These are phyloP conservation scores for Aureobasidium sp. DNA, from an alignment of 2,329 filamentous ascomycete genomes.

Conservation along the genomic window DNA sequence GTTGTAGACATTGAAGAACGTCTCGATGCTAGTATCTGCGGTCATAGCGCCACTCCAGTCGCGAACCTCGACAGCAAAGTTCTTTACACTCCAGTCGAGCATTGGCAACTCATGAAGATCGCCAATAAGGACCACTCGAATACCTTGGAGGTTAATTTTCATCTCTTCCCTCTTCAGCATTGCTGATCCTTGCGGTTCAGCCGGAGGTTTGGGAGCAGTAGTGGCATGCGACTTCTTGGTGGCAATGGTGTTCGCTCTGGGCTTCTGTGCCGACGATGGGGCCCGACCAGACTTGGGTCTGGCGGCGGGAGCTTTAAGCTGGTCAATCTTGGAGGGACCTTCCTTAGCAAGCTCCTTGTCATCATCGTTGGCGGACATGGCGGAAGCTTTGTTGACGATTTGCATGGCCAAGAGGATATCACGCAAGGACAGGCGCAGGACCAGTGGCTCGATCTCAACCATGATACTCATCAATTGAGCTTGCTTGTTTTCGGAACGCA, in stretches of 20 bases:
- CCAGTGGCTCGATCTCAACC: constrained; percentile 81
- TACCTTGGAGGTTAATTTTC: constrained; percentile 74
- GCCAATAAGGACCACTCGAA: constrained; percentile 88
- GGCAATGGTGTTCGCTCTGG: constrained; percentile 29
- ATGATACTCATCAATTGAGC: constrained; percentile 67
- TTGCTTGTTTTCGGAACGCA: constrained; percentile 49
- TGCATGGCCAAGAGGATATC: constrained; percentile 93
- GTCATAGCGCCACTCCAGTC: constrained; percentile 88
- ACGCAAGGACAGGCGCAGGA: constrained; percentile 79
- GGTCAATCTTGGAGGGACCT: constrained; percentile 46
- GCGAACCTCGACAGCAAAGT: constrained; percentile 72
- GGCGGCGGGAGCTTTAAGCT: constrained; percentile 36
- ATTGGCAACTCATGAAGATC: constrained; percentile 94
- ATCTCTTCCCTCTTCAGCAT: constrained; percentile 67
- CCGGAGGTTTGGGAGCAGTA: background rate
- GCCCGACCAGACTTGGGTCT: constrained; percentile 27
- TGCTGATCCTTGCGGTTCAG: constrained; percentile 34
- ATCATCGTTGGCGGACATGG: constrained; percentile 56
- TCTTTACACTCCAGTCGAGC: constrained; percentile 85
- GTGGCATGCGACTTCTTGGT: constrained; percentile 11
- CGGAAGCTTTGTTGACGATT: constrained; percentile 82
- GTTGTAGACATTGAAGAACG: constrained; percentile 96
- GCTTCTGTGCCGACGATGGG: constrained; percentile 35
- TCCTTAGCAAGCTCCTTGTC: constrained; percentile 41
- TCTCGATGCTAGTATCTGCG: constrained; percentile 82